These are phyloP conservation scores for Stereum hirsutum DNA, from an alignment of 1,284 basidiomycete species.

Conservation along the genomic window DNA sequence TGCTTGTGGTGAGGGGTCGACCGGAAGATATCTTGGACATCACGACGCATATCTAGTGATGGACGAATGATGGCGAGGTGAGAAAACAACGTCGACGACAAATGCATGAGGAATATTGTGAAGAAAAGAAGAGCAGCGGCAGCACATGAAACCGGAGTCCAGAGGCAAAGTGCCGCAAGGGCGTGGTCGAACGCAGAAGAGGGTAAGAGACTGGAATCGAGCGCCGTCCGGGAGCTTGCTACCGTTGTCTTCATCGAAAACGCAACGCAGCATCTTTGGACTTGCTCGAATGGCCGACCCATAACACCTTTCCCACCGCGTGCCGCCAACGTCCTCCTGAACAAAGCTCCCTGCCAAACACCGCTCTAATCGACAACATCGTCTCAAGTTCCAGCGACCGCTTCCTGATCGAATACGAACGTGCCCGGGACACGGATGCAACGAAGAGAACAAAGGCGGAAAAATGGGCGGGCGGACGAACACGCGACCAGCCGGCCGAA, in stretches of 20 bases:
- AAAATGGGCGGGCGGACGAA: conserved; percentile 39
- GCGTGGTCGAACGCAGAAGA: not conserved
- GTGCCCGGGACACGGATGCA: conserved; percentile 33
- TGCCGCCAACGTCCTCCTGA: conserved; percentile 3
- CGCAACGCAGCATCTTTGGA: too few relatives aligned
- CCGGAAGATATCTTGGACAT: conserved; percentile 99
- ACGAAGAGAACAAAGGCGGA: conserved; percentile 17
- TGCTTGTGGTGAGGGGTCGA: conserved; percentile 99
- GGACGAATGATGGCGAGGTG: conserved; percentile 48
- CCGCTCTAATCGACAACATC: too few relatives aligned
- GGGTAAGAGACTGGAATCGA: conserved; percentile 35
- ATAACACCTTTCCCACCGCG: conserved; percentile 4
- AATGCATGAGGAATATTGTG: conserved; percentile 14
- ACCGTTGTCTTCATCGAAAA: conserved; percentile 2
- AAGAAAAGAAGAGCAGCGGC: conserved; percentile 8
- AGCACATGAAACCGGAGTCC: too few relatives aligned
- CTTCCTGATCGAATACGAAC: conserved; percentile 21
- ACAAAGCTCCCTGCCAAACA: too few relatives aligned
- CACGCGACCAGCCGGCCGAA: conserved; percentile 23
- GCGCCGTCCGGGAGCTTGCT: conserved; percentile 15
- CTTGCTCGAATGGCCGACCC: too few relatives aligned
- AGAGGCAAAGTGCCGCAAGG: not conserved
- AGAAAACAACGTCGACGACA: conserved; percentile 53
- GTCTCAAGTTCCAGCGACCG: conserved; percentile 9
- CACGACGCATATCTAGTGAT: conserved; percentile 98